Evolutionary conservation across 2,329 filamentous ascomycete species (phyloP), one percentile per base, ranked within the genome.

Genomic region (Lachnellula occidentalis): DNA sequence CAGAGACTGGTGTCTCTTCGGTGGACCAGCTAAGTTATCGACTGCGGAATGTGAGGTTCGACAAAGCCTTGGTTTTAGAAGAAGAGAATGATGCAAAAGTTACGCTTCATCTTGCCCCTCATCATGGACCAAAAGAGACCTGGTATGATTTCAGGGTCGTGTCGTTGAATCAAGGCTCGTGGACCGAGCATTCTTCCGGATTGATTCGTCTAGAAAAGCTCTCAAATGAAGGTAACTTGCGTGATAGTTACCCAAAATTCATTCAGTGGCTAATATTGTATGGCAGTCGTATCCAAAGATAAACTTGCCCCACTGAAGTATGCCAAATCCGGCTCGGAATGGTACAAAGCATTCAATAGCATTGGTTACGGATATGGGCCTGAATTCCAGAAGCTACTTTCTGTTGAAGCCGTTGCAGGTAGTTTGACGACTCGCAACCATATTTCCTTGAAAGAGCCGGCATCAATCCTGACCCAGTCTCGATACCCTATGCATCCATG

Each of bases 401-500:
- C 22, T 31, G 27, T 31, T 31, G 27, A 31, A 11, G 9, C 27
- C 2, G 9, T 31, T 31, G 27, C 9, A 31, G 27, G 27, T 12
- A 31, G 27, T 31, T 12, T 31, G 27, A 31, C 27, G 27, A 31
- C 27, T 31, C 27, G 27, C 9, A 31, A 31, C 27, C 27, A 31
- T 9, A 31, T 31, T 31, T 22, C 22, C 15, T 41, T 19, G 48
- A 47, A 12, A 21, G 52, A 54, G 34, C 52, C 53, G 62, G n/a
- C 56, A 63, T 14, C 55, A 34, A 31, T 53, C 64, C 36, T 58
- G 34, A 45, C 34, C 5, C 66, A 70, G 46, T 71, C 68, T 12
- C 21, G 19, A 3, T 71, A 72, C 51, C 36, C 52, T 3, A 51
- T 73, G 34, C 70, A 73, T 53, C 71, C 71, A 3, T 58, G 67